Evolutionary conservation across 352 stramenopile genomes (phyloP), one percentile per base, ranked within the genome.

Genomic region (Globisporangium sylvaticum): DNA sequence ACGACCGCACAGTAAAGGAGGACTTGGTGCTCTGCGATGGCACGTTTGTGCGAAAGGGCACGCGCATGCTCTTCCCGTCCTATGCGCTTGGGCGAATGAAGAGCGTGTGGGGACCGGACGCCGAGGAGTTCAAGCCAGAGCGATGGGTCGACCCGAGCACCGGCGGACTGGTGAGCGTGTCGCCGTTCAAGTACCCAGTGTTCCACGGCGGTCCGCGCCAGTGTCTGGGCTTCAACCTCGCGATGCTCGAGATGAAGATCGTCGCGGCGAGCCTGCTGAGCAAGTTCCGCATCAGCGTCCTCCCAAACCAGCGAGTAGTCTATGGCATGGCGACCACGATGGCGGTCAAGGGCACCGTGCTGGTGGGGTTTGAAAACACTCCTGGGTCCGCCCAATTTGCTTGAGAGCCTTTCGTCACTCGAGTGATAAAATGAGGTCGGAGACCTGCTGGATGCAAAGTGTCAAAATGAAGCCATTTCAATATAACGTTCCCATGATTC

Each of bases 241-340:
- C 80, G 31, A 72, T 87, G 52, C 67, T 88, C 58, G 73, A 89
- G 56, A 81, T 84, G 53, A 86, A 88, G 58, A 71, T 85, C 29
- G 62, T 78, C 14, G 46, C 80, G 6, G 67, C 73, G 18, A 76
- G 68, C 42, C 37, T 90, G 48, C 54, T 90, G 25, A 62, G 63
- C 25, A 58, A 66, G 50, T 87, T 86, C 59, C 31, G 79, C 32
- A 65, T 89, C 24, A 4, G 65, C n/a, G 39, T 76, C 15, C 58
- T 64, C 0, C 15, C 34, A 25, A 25, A 44, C 3, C 24, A 73
- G 18, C 39, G 58, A 1, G 58, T 74, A 1, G 69, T 53, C 42
- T 76, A 75, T 55, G 67, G 73, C 42, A 67, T 69, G 15, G 75
- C 69, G 62, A 24, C 75, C 15, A 76, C 69, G 44, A 61, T 78